Evolutionary conservation across 345 rosid genomes (phyloP).

Genomic region (Melaleuca alternifolia): DNA sequence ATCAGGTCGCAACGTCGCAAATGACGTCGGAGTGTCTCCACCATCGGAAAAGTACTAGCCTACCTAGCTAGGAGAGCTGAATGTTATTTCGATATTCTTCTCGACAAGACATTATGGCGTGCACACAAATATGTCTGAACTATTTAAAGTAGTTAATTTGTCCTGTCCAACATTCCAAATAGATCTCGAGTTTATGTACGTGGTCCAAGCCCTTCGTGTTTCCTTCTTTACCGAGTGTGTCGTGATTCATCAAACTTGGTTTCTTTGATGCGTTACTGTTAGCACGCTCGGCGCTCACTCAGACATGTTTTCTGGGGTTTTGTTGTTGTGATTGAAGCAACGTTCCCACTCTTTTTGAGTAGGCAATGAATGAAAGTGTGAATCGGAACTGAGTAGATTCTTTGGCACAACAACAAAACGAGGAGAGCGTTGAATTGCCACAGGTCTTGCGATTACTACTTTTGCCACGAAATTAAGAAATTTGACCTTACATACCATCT

Average conservation of each 20-base stretch:
- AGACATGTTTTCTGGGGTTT: neutral
- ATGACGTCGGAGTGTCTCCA: neutral
- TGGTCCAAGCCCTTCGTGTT: neutral
- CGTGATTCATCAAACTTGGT: neutral
- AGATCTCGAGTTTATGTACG: neutral
- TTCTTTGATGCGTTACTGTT: neutral
- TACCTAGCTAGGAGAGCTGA: no score
- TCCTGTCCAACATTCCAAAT: neutral
- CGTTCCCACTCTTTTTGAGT: neutral
- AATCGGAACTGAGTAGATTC: neutral
- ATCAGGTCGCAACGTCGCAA: neutral
- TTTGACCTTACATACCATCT: neutral
- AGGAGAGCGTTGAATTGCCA: neutral
- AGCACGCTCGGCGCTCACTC: neutral
- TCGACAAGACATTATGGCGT: no score
- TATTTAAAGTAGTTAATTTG: neutral
- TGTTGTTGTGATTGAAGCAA: neutral
- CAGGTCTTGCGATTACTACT: neutral
- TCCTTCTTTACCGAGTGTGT: neutral
- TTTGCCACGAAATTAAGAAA: neutral
- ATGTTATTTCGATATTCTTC: no score
- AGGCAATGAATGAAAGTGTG: neutral
- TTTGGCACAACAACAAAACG: neutral
- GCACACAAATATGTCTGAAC: neutral
- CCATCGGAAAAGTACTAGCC: no score